These are phyloP conservation scores for Ogataea methanolica DNA, from an alignment of 805 yeast species.

Conservation along the genomic window DNA sequence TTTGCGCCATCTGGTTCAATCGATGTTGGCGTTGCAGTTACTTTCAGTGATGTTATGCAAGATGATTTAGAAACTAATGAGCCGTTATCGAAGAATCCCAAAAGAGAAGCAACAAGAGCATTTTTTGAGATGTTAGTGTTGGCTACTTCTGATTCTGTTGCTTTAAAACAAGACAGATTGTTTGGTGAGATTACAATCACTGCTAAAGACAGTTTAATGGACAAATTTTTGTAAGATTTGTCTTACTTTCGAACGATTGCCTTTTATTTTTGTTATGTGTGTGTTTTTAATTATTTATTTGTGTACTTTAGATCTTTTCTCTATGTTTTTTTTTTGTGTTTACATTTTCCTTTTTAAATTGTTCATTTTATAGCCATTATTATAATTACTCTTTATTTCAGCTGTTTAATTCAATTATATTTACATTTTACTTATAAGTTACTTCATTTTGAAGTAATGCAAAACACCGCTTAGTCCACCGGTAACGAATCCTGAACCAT, in stretches of 20 bases:
- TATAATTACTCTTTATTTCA: too few relatives aligned
- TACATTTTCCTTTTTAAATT: background rate
- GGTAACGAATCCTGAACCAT: conserved; percentile 7
- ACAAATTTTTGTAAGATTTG: conserved; percentile 14
- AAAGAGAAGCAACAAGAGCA: conserved; percentile 61
- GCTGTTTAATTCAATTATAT: background rate
- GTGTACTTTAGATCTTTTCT: background rate
- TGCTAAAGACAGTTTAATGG: conserved; percentile 13
- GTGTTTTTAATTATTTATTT: background rate
- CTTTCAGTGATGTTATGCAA: conserved; percentile 37
- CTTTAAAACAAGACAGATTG: conserved; percentile 52
- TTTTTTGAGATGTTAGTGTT: conserved; percentile 81
- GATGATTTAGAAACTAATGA: conserved; percentile 30
- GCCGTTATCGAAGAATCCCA: conserved; percentile 36
- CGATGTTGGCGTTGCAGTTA: conserved; percentile 17
- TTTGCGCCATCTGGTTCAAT: conserved; percentile 16
- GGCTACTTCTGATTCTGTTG: conserved; percentile 71
- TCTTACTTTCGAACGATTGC: background rate
- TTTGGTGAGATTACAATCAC: conserved; percentile 57
- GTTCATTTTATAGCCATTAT: background rate
- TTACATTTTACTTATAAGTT: background rate
- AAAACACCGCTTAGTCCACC: conserved; percentile 26
- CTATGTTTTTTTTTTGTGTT: background rate
- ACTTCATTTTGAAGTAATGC: conserved; percentile 4
- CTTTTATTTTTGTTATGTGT: background rate